Conservation (phyloP, 805 yeast species). For the Lachancea meyersii region DNA sequence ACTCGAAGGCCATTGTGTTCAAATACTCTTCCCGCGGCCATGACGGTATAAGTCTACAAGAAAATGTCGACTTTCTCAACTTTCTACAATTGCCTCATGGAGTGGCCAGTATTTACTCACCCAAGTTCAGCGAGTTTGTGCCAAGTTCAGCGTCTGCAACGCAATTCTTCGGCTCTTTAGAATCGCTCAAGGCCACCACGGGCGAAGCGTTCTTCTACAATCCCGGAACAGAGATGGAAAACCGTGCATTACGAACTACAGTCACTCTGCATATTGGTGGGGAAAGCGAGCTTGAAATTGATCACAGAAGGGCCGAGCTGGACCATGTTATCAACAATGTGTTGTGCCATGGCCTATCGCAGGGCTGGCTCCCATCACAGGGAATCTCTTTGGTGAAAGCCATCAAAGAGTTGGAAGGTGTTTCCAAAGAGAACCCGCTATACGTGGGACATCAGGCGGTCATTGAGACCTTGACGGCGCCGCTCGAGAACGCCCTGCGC, state of each 20-base stretch:
- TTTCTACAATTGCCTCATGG: constrained; percentile 28
- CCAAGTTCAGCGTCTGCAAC: constrained; percentile 30
- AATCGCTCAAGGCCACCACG: constrained; percentile 29
- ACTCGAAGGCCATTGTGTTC: constrained; percentile 18
- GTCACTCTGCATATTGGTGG: constrained; percentile 30
- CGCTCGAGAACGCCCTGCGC: constrained; percentile 20
- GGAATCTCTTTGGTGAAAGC: constrained; percentile 24
- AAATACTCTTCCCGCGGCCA: constrained; percentile 20
- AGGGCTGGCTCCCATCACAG: constrained; percentile 25
- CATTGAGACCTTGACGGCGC: constrained; percentile 12
- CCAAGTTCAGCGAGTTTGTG: constrained; percentile 22
- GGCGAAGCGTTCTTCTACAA: constrained; percentile 30
- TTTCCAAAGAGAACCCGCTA: background rate
- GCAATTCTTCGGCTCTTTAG: constrained; percentile 26
- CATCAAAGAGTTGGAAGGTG: constrained; percentile 7
- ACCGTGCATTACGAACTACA: constrained; percentile 20
- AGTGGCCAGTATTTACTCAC: constrained; percentile 24
- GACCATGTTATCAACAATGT: constrained; percentile 27
- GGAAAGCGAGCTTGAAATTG: constrained; percentile 26
- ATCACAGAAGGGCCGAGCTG: constrained; percentile 22
- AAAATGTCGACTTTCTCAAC: constrained; percentile 21
- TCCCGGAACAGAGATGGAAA: constrained; percentile 10
- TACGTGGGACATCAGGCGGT: constrained; percentile 8
- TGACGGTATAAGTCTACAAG: constrained; percentile 17
- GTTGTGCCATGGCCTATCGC: constrained; percentile 23